Evolutionary conservation across 768 basidiomycete species (phyloP), one percentile per base, ranked within the genome.

Genomic region (Termitomyces sp.): DNA sequence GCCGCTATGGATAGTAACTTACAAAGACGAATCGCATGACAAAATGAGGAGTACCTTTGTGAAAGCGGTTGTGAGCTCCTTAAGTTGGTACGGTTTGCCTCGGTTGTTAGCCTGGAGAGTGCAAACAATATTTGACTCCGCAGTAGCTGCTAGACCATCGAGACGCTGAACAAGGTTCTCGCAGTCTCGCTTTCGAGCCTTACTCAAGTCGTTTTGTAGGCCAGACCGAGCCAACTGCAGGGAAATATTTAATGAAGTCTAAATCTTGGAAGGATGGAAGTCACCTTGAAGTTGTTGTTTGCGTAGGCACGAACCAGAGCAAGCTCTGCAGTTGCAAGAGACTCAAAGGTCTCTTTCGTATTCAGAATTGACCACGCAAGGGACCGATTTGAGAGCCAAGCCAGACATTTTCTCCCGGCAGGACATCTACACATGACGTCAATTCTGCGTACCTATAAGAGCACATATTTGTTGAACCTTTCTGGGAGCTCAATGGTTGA

Each of bases 51-150:
- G 22, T 53, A 62, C 63, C 58, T 61, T 61, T 5, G 59, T 61
- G 43, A 64, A 60, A 9, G 61, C 63, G 5, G 55, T 61, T 37
- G 59, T 37, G 46, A 63, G 56, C 41, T 63, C 61, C 31, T 60
- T 63, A 10, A 60, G 48, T 32, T 50, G 59, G 14, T 60, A 56
- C 7, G 57, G 53, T 37, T 36, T 58, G 18, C 57, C 57, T 31
- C 37, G 7, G 32, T 59, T 51, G 49, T 59, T 59, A 12, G 12
- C 49, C 22, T 59, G 58, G 10, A 62, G 61, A 27, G 26, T 54
- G 18, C 49, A 53, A 14, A 59, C 26, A 37, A 62, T 48, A 13
- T 53, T 50, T 3, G 60, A 52, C 46, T 55, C 53, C 16, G 47
- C 37, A 24, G 27, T 49, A 7, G 44, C 56, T 20, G 46, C 32